Conservation (phyloP, 1,284 basidiomycete genomes). For the Thelephora terrestris region DNA sequence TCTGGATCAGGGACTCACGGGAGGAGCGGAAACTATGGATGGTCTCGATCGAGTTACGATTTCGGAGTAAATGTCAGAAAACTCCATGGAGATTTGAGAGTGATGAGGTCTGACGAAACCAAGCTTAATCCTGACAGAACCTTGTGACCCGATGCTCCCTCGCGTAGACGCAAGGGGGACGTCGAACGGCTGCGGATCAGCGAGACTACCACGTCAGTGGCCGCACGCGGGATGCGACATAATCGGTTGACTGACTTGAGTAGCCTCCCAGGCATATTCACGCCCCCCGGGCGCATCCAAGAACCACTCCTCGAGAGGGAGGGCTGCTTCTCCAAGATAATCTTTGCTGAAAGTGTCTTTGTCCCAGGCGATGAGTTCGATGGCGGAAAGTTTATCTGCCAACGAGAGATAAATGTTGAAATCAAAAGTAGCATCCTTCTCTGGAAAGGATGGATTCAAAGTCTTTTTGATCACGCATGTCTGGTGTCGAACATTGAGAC, state of each 20-base stretch:
- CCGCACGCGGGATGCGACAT: neutral
- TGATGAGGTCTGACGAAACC: constrained; percentile 57
- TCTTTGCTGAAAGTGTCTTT: constrained; percentile 85
- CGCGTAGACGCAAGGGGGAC: constrained; percentile 57
- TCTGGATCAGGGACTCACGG: constrained; percentile 40
- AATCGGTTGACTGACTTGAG: constrained; percentile 14
- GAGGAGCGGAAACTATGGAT: constrained; percentile 68
- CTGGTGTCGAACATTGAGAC: constrained; percentile 56
- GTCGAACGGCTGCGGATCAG: constrained; percentile 35
- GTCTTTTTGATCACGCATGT: constrained; percentile 78
- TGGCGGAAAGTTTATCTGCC: constrained; percentile 60
- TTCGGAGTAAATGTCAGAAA: constrained; percentile 52
- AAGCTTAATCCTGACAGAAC: constrained; percentile 62
- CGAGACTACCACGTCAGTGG: neutral
- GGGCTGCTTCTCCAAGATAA: constrained; percentile 82
- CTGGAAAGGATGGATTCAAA: constrained; percentile 63
- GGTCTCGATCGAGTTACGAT: constrained; percentile 56
- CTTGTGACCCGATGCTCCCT: constrained; percentile 47
- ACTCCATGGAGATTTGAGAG: constrained; percentile 27
- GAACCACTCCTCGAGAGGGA: constrained; percentile 81
- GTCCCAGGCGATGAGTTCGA: constrained; percentile 92
- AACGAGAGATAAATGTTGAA: constrained; percentile 74
- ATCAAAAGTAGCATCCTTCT: constrained; percentile 78
- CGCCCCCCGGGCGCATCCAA: constrained; percentile 29
- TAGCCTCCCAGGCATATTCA: constrained; percentile 41